Conservation (phyloP, 1,139 yeast species). For the Wickerhamiella pararugosa region DNA sequence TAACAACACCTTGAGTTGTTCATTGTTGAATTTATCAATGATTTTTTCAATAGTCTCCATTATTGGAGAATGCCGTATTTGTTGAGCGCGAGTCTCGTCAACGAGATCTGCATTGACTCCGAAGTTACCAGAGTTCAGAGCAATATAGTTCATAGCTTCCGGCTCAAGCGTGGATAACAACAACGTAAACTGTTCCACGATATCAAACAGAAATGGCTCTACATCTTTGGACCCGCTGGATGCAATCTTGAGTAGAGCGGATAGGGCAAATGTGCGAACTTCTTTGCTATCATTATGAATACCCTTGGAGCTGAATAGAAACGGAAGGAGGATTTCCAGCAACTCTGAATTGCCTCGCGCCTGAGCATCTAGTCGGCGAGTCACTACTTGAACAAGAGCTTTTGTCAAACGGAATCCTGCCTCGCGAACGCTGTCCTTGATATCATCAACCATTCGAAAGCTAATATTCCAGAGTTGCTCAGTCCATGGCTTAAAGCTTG, state of each 20-base stretch:
- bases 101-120: slow-evolving; percentile 56
- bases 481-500: slow-evolving; percentile 1
- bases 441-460: slow-evolving; percentile 83
- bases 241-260: slow-evolving; percentile 56
- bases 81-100: slow-evolving; percentile 62
- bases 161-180: slow-evolving; percentile 86
- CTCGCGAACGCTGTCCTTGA: slow-evolving; percentile 79
- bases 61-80: slow-evolving; percentile 70
- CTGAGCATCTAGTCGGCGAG: slow-evolving; percentile 36
- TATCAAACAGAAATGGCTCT: slow-evolving; percentile 50
- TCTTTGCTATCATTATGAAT: slow-evolving; percentile 78
- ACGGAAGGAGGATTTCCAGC: slow-evolving; percentile 56
- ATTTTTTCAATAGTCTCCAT: slow-evolving; percentile 75
- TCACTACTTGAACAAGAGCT: slow-evolving; percentile 47
- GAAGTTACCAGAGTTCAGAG: slow-evolving; percentile 79
- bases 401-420: slow-evolving; percentile 63
- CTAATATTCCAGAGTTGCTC: slow-evolving; percentile 78
- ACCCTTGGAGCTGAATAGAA: slow-evolving; percentile 66
- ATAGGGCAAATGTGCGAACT: slow-evolving; percentile 58
- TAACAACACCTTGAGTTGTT: slow-evolving; percentile 30
- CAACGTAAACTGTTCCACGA: slow-evolving; percentile 53
- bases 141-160: slow-evolving; percentile 70
- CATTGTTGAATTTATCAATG: slow-evolving; percentile 38
- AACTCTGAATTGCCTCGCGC: slow-evolving; percentile 26
- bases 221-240: slow-evolving; percentile 46